Base-by-base conservation (phyloP, 257 asterid genomes). In the Thymus quinquecostatus region DNA sequence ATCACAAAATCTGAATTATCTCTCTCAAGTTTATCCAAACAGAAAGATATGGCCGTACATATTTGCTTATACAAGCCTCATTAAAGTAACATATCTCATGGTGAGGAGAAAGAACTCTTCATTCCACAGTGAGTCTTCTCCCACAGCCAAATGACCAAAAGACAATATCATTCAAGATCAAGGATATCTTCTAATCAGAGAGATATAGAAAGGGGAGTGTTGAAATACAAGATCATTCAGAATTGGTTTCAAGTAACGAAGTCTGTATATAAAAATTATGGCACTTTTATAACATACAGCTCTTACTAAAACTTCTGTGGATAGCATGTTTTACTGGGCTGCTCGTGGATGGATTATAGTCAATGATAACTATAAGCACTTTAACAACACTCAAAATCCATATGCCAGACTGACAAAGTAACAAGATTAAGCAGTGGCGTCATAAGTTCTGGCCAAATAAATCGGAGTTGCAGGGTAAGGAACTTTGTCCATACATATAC, bases 1-100 rank as follows among this genome's bases (percentile, higher is more conserved):
- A 60, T 33, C 63, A 34, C 21, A 11, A 34, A 60, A 29, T 47
- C 45, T 29, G 60, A 62, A 36, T 10, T 21, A 61, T 71, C 51
- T n/a, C 5, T 34, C 30, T 28, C 45, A 3, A 5, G 33, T 32
- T 45, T 10, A 8, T 10, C 48, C 49, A 32, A 32, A 57, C 11
- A 69, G 53, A 54, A 30, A 30, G 40, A 56, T 55, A 11, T 5
- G 3, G 49, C 68, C 59, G 60, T 34, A 58, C 50, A 7, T 33
- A 59, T 48, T 36, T 48, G 33, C 68, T 49, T 34, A 48, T 10
- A 38, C 59, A 70, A 70, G 28, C 55, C 38, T 55, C 73, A 27
- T 41, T 55, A 56, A 10, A 69, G 48, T 30, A 45, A 44, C 38
- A 40, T 60, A 70, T 33, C 38, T 33, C 49, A 33, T 45, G 61